A percentile compares a stretch with the other conserved stretches of the same genome.
phyloP scores from a whole-genome alignment of 2,329 filamentous ascomycete genomes.

The Aspergillus terreus region DNA sequence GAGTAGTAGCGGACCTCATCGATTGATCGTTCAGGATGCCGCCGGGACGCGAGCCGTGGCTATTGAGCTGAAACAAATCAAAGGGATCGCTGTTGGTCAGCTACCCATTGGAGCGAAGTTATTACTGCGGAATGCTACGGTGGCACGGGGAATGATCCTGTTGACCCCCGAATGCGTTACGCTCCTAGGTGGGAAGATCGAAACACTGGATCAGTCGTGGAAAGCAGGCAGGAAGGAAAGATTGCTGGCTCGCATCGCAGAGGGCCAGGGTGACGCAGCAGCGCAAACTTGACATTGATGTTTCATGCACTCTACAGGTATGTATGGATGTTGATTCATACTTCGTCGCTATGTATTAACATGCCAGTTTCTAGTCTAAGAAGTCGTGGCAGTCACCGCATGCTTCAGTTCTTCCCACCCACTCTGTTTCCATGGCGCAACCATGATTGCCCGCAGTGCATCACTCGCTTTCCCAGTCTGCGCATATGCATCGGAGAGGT shows the following conservation, averaged over 20 bases:
- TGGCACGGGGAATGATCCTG: slow-evolving; percentile 73
- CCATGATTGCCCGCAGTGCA: slow-evolving; percentile 70
- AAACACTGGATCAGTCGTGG: slow-evolving; percentile 76
- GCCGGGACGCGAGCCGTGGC: slow-evolving; percentile 66
- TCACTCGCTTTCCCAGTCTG: slow-evolving; percentile 68
- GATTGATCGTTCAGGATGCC: slow-evolving; percentile 77
- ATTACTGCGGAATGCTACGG: slow-evolving; percentile 61
- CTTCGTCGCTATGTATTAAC: not conserved
- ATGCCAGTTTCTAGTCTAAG: not conserved
- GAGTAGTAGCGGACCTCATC: slow-evolving; percentile 60
- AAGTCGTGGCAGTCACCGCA: slow-evolving; percentile 23
- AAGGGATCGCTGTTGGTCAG: slow-evolving; percentile 57
- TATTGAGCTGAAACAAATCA: slow-evolving; percentile 66
- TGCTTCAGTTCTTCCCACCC: slow-evolving; percentile 57
- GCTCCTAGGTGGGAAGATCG: slow-evolving; percentile 85
- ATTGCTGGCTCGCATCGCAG: slow-evolving; percentile 59
- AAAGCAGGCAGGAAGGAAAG: slow-evolving; percentile 64
- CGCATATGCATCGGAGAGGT: slow-evolving; percentile 69
- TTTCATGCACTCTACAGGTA: not conserved
- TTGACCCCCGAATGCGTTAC: slow-evolving; percentile 65
- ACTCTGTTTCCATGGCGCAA: slow-evolving; percentile 71
- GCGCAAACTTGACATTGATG: not conserved
- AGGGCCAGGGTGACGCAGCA: slow-evolving; percentile 12
- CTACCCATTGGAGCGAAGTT: slow-evolving; percentile 78
- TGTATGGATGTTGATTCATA: not conserved